Evolutionary conservation across 371 early-diverging fungal species (phyloP), one percentile per base, ranked within the genome.

Genomic region (Actinomucor elegans): DNA sequence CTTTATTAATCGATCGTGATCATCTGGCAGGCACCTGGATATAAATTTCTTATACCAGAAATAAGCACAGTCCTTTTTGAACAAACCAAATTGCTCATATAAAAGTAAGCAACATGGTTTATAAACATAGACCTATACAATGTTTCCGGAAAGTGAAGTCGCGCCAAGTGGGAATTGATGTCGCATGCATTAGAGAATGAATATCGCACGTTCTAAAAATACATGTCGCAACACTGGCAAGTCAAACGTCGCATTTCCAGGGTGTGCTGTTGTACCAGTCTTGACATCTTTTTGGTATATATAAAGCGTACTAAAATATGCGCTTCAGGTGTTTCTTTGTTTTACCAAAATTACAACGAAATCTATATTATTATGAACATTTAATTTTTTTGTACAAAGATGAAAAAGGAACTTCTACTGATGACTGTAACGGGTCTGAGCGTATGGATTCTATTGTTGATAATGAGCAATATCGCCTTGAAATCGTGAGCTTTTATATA

Each of bases 21-120:
- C 44, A 33, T 43, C 44, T 26, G 44, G 52, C 15, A 52, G 0
- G 44, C 35, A 52, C 52, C 9, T 43, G 44, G 27, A 52, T 43
- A 44, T 52, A 52, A 32, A 35, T 34, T 43, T 52, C 52, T 52
- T 52, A 52, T 52, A 52, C 34, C 52, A 27, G 44, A 36, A 52
- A 52, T 52, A 52, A 52, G 52, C 48, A 15, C 35, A 52, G 11
- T 52, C 44, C 43, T 36, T 52, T 52, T 36, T 52, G 44, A 40
- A 43, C 44, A 52, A 52, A 43, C 27, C 52, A 36, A 52, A 43
- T 52, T 52, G 3, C 52, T 52, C 52, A 43, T 44, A 52, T 34
- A 52, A 42, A 43, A n/a, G n/a, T n/a, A n/a, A n/a, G n/a, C n/a
- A n/a, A n/a, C n/a, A n/a, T n/a, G n/a, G n/a, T n/a, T n/a, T n/a